Base-by-base conservation (phyloP, 2,329 filamentous ascomycete species). In the Calonectria crousiana region DNA sequence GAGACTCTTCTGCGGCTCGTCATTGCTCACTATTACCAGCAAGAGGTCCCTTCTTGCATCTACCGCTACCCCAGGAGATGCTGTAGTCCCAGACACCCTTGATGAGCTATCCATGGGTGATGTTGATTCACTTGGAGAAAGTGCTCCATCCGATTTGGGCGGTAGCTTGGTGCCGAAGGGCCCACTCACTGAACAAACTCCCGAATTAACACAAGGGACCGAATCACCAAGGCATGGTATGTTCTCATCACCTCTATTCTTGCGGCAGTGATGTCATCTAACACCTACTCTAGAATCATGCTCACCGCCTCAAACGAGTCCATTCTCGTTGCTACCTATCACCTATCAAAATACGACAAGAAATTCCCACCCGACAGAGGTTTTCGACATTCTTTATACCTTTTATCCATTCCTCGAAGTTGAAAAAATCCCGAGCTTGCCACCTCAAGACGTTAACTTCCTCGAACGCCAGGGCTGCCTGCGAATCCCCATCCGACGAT, bases 401-500 rank as follows among this genome's bases (percentile, higher is more conserved):
- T 85, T 86, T 68, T 87, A 86, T 73, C 86, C 87, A 1, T 87
- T 87, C 65, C 78, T 87, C 16, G 81, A 80, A 23, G 78, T 88
- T 56, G 82, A 81, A 72, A 79, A 78, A 32, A 69, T 80, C 6
- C 69, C 74, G 52, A 83, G 82, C 52, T 82, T 87, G 53, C 84
- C 86, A 60, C 84, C 84, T 0, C 85, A 88, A 75, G 87, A 89
- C 74, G 84, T 88, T 73, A 86, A 85, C 67, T 89, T 86, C 72
- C 81, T 89, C 28, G 84, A 86, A 53, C 82, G 84, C 1, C 87
- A 89, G 74, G 86, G 86, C 5, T 88, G 87, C 73, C 81, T 89
- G 2, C 84, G 84, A 16, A 80, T 89, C 14, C 88, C 88, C 0
- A 84, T 82, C 0, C 82, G 84, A 32, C 72, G 81, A 2, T 81